Evolutionary conservation across 305 asterid genomes (phyloP).

Genomic region (Ilex paraguariensis): DNA sequence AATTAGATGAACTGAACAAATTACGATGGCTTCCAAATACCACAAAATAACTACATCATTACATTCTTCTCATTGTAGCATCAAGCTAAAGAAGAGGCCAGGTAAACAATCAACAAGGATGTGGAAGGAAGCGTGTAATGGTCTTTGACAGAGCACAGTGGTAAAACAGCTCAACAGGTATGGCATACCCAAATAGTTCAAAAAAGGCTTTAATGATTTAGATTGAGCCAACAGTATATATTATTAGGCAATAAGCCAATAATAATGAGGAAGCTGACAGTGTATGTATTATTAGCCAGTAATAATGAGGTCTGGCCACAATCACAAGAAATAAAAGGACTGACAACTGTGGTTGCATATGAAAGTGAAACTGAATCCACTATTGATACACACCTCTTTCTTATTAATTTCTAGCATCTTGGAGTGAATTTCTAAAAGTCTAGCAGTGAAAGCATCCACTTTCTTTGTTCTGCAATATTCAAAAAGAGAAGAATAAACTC

Average conservation of each 20-base stretch:
- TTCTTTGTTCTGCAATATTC: conserved; percentile 67
- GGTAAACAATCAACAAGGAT: neutral
- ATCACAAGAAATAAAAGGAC: neutral
- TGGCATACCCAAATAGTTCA: too few relatives aligned
- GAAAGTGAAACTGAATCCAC: neutral
- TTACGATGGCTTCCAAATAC: too few relatives aligned
- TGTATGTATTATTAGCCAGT: neutral
- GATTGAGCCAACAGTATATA: neutral
- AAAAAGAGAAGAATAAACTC: neutral
- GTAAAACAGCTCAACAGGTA: too few relatives aligned
- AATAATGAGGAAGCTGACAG: neutral
- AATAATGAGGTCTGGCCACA: neutral
- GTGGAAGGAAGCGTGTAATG: too few relatives aligned
- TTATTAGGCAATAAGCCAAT: neutral
- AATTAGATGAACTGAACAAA: too few relatives aligned
- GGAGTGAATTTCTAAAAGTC: conserved; percentile 85
- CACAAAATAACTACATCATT: too few relatives aligned
- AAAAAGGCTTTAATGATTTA: too few relatives aligned
- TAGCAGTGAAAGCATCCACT: conserved; percentile 80
- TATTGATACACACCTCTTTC: conserved; percentile 57
- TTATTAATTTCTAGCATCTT: conserved; percentile 75
- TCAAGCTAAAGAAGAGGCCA: neutral
- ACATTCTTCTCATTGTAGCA: neutral
- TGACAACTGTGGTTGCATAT: neutral
- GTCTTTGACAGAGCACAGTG: too few relatives aligned